phyloP scores from a whole-genome alignment of 345 rosid species.

The Eucalyptus sp. region DNA sequence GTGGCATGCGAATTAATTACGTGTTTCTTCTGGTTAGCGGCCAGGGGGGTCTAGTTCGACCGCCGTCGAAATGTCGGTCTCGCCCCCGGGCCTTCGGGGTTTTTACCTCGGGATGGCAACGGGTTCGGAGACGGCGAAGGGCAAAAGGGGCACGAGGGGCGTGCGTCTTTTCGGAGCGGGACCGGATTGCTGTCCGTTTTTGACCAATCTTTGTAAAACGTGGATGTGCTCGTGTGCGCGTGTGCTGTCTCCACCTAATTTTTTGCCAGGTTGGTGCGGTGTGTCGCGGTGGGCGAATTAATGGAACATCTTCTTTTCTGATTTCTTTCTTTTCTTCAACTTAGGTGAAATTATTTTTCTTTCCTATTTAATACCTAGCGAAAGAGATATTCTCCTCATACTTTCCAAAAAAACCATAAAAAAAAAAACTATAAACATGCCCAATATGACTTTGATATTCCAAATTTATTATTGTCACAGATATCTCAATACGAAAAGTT shows the following conservation, averaged over 20 bases:
- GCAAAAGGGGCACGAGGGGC: background rate
- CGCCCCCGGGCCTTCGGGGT: background rate
- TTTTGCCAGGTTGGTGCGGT: background rate
- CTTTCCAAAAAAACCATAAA: too few relatives aligned
- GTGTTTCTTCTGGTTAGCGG: background rate
- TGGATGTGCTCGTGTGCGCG: background rate
- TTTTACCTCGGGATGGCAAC: background rate
- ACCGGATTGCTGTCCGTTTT: background rate
- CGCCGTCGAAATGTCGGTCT: background rate
- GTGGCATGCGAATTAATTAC: background rate
- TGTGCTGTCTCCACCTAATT: background rate
- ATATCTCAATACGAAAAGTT: background rate
- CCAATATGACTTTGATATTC: too few relatives aligned
- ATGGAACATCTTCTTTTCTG: background rate
- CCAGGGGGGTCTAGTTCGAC: background rate
- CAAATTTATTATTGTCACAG: too few relatives aligned
- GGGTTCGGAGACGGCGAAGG: background rate
- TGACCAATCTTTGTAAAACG: background rate
- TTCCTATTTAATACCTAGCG: background rate
- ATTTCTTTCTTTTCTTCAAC: background rate
- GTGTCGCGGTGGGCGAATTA: background rate
- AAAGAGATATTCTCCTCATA: background rate
- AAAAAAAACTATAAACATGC: background rate
- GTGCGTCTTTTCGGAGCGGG: background rate
- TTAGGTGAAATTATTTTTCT: background rate